Base-by-base conservation (phyloP, 192 early-diverging fungal species). In the Coemansia sp. region DNA sequence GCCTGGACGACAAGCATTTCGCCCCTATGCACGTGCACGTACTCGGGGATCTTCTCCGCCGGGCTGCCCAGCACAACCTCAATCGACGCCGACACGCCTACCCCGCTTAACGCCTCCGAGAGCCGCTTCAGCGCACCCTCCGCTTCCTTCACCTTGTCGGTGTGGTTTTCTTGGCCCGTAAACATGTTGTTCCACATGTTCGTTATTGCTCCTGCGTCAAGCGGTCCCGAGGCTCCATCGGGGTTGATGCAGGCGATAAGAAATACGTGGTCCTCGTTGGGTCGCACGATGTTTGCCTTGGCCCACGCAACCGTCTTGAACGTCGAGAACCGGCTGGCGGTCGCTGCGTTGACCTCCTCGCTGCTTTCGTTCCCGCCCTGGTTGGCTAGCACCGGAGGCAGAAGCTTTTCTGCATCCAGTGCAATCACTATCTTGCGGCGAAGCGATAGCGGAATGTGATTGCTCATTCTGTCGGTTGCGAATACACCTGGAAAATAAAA, bases 361-460 rank as follows among this genome's bases (percentile, higher is more conserved):
- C 45, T 60, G 1, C 42, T 52, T 15, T 57, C 55, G 17, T 5
- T 17, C 15, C 10, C 23, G 33, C n/a, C n/a, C 7, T 22, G 49
- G 34, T 41, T 40, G 49, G n/a, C 23, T 1, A 52, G 49, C 11
- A 25, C 23, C 0, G 59, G 17, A 14, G 64, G 49, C 22, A 61
- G 36, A 13, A 81, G 60, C 13, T 50, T 50, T 29, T 81, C 70
- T 4, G 63, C 45, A 40, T 81, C 73, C 19, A 81, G 46, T 17
- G 73, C 79, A 23, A 81, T 75, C 38, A 81, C 79, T 17, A 81
- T 40, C 35, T 81, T 81, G 66, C 79, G 69, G 0, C 79, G 69
- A 9, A 81, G 64, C 34, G 79, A 81, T 2, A 81, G 59, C 5
- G 73, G 79, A 66, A 81, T 46, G 23, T 69, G 61, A 0, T 11